Evolutionary conservation across 2,329 filamentous ascomycete species (phyloP).

Genomic region (Penicillium sp.): DNA sequence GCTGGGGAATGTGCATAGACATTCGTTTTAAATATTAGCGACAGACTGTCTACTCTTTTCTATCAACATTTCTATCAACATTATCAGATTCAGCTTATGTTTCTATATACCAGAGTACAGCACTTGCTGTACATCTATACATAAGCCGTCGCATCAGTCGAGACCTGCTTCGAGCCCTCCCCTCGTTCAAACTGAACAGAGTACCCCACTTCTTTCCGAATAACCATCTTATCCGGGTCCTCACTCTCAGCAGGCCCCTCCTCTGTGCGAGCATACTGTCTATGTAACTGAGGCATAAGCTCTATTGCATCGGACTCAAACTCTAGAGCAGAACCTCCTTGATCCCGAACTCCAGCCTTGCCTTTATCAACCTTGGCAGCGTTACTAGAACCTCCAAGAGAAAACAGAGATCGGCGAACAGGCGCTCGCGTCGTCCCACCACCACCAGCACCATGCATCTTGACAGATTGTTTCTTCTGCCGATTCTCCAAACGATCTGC

Average conservation of each 20-base stretch:
- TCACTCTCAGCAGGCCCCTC: slow-evolving; percentile 16
- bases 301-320: slow-evolving; percentile 15
- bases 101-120: neutral
- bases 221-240: slow-evolving; percentile 29
- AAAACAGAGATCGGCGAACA: slow-evolving; percentile 15
- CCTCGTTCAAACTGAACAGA: slow-evolving; percentile 28
- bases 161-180: slow-evolving; percentile 6
- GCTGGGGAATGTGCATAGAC: neutral
- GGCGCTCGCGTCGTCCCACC: neutral
- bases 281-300: slow-evolving; percentile 12
- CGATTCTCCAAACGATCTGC: neutral
- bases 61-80: neutral
- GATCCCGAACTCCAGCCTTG: neutral
- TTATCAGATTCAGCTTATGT: neutral
- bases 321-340: neutral
- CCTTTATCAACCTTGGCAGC: neutral
- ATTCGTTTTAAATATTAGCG: neutral
- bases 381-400: neutral
- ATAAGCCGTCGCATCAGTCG: slow-evolving; percentile 17
- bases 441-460: neutral
- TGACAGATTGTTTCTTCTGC: neutral
- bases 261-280: slow-evolving; percentile 3
- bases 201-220: slow-evolving; percentile 35
- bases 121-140: slow-evolving; percentile 5
- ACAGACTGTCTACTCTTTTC: neutral